Conservation (phyloP, 805 yeast genomes). For the Hanseniaspora clermontiae region DNA sequence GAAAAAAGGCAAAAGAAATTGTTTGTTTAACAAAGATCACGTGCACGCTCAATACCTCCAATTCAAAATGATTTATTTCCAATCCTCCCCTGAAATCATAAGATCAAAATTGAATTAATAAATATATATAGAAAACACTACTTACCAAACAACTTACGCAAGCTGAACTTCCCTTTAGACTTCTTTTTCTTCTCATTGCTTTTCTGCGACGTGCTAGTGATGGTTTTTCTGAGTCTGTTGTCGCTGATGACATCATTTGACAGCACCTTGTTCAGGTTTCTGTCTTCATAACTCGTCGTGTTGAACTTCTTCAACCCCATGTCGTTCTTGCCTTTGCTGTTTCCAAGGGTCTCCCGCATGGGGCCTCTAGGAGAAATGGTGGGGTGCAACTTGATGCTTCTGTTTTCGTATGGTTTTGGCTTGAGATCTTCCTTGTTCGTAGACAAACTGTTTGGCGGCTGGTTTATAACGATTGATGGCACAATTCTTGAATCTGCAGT, state of each 20-base stretch:
- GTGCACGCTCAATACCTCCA: too few relatives aligned
- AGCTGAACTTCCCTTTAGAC: neutral
- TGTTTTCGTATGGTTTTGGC: conserved; percentile 3
- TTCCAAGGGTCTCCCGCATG: neutral
- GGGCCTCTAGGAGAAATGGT: neutral
- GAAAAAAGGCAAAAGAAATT: too few relatives aligned
- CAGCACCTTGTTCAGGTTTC: neutral
- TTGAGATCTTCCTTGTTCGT: neutral
- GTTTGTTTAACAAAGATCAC: too few relatives aligned
- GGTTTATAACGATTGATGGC: neutral
- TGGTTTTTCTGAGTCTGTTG: neutral
- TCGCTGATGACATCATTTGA: neutral
- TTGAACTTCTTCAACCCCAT: neutral
- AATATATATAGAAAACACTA: neutral
- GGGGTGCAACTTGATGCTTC: conserved; percentile 9
- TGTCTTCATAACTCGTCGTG: neutral
- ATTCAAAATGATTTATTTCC: too few relatives aligned
- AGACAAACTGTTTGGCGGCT: neutral
- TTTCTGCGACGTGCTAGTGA: neutral
- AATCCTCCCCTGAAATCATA: too few relatives aligned
- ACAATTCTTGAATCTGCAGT: neutral
- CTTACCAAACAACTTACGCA: neutral
- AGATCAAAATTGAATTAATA: neutral
- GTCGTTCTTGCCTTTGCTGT: neutral
- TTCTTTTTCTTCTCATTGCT: neutral